phyloP scores from a whole-genome alignment of 2,329 filamentous ascomycete genomes.

The Apiospora koreana region DNA sequence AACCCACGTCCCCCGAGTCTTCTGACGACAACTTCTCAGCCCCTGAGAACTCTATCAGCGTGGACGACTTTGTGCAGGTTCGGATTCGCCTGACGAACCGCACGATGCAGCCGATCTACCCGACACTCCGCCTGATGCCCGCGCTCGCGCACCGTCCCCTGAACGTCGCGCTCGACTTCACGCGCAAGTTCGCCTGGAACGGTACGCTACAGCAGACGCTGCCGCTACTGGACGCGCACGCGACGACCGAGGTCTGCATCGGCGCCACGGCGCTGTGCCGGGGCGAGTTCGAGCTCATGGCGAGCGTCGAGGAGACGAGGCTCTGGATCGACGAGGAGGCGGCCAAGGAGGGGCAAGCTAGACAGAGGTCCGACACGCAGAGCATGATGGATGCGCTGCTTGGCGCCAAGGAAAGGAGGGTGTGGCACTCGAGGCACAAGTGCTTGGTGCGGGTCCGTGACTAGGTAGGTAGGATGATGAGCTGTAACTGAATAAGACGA shows the following conservation, averaged over 20 bases:
- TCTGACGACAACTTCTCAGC: not conserved
- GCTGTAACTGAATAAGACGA: not conserved
- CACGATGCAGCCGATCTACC: constrained; percentile 65
- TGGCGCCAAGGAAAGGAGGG: constrained; percentile 60
- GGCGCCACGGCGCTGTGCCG: constrained; percentile 75
- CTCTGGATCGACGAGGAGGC: constrained; percentile 43
- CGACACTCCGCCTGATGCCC: constrained; percentile 76
- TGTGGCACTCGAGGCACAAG: constrained; percentile 64
- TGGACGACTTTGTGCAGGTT: constrained; percentile 70
- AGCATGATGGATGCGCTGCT: constrained; percentile 59
- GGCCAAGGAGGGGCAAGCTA: constrained; percentile 17
- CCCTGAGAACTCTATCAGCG: constrained; percentile 32
- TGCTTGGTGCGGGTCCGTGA: constrained; percentile 58
- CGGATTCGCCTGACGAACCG: constrained; percentile 75
- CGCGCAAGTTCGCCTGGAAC: constrained; percentile 81
- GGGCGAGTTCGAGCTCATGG: constrained; percentile 81
- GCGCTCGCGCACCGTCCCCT: constrained; percentile 72
- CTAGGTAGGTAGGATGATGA: constrained; percentile 18
- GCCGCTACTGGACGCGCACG: constrained; percentile 60
- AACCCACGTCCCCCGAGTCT: constrained; percentile 21
- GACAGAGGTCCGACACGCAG: constrained; percentile 52
- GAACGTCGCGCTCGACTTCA: constrained; percentile 76
- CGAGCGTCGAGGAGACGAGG: constrained; percentile 77
- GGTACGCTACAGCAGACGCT: constrained; percentile 78
- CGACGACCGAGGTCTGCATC: constrained; percentile 61